Conservation (phyloP, 2,329 filamentous ascomycete species). For the Gaeumannomyces sp. region DNA sequence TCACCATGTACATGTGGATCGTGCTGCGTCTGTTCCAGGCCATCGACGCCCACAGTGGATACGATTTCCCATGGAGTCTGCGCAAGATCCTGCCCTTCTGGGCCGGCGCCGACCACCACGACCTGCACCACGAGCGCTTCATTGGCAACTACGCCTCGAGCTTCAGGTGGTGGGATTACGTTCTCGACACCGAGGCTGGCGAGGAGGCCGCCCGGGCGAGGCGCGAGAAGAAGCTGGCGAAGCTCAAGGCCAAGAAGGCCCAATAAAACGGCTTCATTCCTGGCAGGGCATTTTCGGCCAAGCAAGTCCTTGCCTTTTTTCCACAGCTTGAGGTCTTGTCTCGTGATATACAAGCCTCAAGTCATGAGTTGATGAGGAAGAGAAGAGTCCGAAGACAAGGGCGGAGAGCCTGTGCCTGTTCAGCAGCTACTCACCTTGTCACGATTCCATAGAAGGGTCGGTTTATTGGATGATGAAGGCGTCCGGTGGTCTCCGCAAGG, state of each 20-base stretch:
- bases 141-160: slow-evolving; percentile 97
- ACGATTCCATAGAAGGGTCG: not conserved
- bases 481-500: not conserved
- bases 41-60: slow-evolving; percentile 94
- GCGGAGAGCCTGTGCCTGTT: not conserved
- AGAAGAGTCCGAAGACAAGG: not conserved
- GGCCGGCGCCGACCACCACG: slow-evolving; percentile 95
- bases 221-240: slow-evolving; percentile 67
- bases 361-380: not conserved
- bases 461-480: not conserved
- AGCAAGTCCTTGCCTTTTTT: not conserved
- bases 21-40: slow-evolving; percentile 89
- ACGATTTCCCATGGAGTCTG: slow-evolving; percentile 97
- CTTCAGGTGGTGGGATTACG: slow-evolving; percentile 98
- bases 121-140: slow-evolving; percentile 96
- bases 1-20: slow-evolving; percentile 99
- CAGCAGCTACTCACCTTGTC: not conserved
- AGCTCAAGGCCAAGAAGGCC: slow-evolving; percentile 61
- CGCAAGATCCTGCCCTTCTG: slow-evolving; percentile 92
- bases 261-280: slow-evolving; percentile 38
- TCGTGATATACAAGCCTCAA: not conserved
- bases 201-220: slow-evolving; percentile 79
- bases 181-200: slow-evolving; percentile 88
- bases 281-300: not conserved
- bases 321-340: not conserved